phyloP scores from a whole-genome alignment of 176 grass and related monocot species.

The Oryza nivara region DNA sequence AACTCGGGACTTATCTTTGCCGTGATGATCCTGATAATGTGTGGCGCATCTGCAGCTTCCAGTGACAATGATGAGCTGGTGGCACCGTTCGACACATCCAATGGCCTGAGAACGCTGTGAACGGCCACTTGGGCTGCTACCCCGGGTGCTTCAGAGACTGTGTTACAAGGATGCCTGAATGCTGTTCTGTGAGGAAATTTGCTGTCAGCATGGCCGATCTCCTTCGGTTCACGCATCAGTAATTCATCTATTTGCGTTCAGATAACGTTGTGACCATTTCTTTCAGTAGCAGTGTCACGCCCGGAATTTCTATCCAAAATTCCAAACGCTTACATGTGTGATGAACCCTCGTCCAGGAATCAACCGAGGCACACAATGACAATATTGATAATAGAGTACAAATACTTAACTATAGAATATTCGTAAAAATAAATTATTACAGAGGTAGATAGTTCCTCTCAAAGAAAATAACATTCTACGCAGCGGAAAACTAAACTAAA shows the following conservation, averaged over 20 bases:
- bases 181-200: not conserved
- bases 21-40: constrained; percentile 26
- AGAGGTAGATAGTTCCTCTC: too few species aligned
- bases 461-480: too few species aligned
- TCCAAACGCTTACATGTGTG: too few species aligned
- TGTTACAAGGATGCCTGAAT: not conserved
- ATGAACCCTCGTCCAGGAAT: too few species aligned
- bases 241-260: not conserved
- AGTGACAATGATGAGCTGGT: not conserved
- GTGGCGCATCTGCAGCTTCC: not conserved
- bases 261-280: not conserved
- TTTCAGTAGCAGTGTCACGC: not conserved
- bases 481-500: too few species aligned
- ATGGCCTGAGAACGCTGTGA: not conserved
- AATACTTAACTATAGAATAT: too few species aligned
- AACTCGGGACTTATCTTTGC: not conserved
- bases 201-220: not conserved
- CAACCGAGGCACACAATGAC: too few species aligned
- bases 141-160: not conserved
- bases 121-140: not conserved
- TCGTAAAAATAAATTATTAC: too few species aligned
- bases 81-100: not conserved
- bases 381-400: too few species aligned
- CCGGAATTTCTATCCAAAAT: too few species aligned
- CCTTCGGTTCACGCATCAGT: not conserved